Base-by-base conservation (phyloP, 345 rosid genomes). In the Arabidopsis suecica region DNA sequence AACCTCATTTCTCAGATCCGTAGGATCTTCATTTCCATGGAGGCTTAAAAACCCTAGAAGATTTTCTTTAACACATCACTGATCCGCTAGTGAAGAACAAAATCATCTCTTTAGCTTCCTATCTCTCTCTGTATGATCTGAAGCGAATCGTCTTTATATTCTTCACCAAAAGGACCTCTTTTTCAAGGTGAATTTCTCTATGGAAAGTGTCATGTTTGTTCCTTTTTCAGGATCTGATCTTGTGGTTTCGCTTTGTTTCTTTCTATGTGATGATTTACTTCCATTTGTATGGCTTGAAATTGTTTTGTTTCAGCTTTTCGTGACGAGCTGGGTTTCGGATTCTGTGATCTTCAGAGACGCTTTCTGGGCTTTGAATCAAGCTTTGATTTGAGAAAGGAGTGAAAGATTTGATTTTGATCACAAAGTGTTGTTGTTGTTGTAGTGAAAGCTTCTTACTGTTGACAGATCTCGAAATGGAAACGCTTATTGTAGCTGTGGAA, bases 401-500 rank as follows among this genome's bases (percentile, higher is more conserved):
- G 23, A 22, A 22, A 22, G 23, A 22, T 22, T 22, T 22, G 23
- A 22, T 22, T 22, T 22, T 22, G 23, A 22, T 22, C 23, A 22
- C 23, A 22, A 22, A 22, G 25, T 23, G 25, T 23, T 44, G 14
- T 40, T 23, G 25, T 13, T 62, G 34, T 30, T 45, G 9, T 55
- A 18, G 63, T 41, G 38, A 42, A 53, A 64, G 4, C 55, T 63
- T 55, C 45, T 65, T 41, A 42, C 57, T 64, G 4, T 44, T 73
- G 57, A 57, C 18, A 13, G 25, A 72, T 66, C 47, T 33, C 54
- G 51, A 44, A 58, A 95, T 95, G 99, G 98, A 86, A 87, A 89
- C 89, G 41, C 91, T 95, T 65, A 85, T 91, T 75, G 86, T 81
- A 68, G 82, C 82, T 30, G 86, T 84, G 42, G 90, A 90, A 75